Conservation (phyloP, 352 stramenopile species). For the Phytophthora citricola region DNA sequence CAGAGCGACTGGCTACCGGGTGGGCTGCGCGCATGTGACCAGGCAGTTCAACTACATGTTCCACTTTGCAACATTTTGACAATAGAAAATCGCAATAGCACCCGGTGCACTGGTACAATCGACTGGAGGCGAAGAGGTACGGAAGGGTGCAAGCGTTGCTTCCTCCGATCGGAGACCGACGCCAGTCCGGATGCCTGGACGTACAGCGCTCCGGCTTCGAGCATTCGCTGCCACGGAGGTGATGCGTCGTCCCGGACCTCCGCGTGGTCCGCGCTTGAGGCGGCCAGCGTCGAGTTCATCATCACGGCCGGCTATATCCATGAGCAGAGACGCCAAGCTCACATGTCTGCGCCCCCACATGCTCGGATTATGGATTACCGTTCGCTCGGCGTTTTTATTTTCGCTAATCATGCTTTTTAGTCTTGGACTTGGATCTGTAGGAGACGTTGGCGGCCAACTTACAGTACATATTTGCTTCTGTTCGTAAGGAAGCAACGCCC, state of each 20-base stretch:
- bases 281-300: slow-evolving; percentile 19
- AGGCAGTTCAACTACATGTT: slow-evolving; percentile 11
- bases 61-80: slow-evolving; percentile 14
- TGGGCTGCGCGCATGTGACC: slow-evolving; percentile 8
- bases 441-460: slow-evolving; percentile 6
- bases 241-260: slow-evolving; percentile 27
- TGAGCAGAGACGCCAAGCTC: slow-evolving; percentile 10
- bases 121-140: slow-evolving; percentile 13
- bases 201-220: slow-evolving; percentile 4
- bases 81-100: slow-evolving; percentile 17
- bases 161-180: slow-evolving; percentile 17
- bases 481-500: no score
- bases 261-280: slow-evolving; percentile 12
- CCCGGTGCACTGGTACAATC: no score
- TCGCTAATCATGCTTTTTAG: slow-evolving; percentile 27
- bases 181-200: slow-evolving; percentile 29
- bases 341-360: slow-evolving; percentile 12
- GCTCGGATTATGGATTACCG: slow-evolving; percentile 30
- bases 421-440: not conserved
- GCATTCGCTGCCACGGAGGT: slow-evolving; percentile 19
- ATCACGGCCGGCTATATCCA: slow-evolving; percentile 22
- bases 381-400: slow-evolving; percentile 5
- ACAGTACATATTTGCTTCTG: no score
- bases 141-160: slow-evolving; percentile 1
- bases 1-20: not conserved